Base-by-base conservation (phyloP, 495 filamentous ascomycete genomes). In the Penicillium paxilli region DNA sequence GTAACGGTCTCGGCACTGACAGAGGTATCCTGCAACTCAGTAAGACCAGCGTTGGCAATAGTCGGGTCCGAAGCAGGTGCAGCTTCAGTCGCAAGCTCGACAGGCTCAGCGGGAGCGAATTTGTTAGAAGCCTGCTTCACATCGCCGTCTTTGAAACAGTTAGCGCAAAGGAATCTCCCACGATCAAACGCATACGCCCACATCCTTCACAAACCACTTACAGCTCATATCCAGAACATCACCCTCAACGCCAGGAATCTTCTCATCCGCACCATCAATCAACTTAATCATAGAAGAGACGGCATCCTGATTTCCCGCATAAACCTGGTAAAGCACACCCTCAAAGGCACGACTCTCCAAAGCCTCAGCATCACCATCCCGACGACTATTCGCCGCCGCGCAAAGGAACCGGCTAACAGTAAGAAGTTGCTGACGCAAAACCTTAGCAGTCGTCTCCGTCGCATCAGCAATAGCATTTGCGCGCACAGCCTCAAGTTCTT, bases 331-430 rank as follows among this genome's bases (percentile, higher is more conserved):
- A 37, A 99, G 79, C 23, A 94, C 87, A 47, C 89, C 91, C 71
- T 99, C 95, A 54, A 98, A 88, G 38, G 92, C 94, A 70, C 83
- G 83, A 62, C 83, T 89, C 71, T 96, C 90, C 3, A 76, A 67
- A 17, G 84, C 78, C 60, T 87, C 82, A 41, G 82, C 81, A 52
- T 89, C 84, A 45, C 78, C 83, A 26, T 74, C 74, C 52, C 82
- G 83, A 59, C 90, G 78, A 60, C 88, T 82, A 37, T 85, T 84
- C 10, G 90, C 89, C 52, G 90, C 90, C 17, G 90, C 78, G 56
- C 85, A 85, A 47, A 95, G 77, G 73, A 93, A 95, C 68, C 91
- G 87, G 47, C 87, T 90, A 42, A 95, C 66, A 12, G 82, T 73
- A 11, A 91, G 77, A 35, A 92, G 66, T 59, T 78, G 80, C 46